Evolutionary conservation across 495 filamentous ascomycete species (phyloP).

Genomic region (Articulospora tetracladia): DNA sequence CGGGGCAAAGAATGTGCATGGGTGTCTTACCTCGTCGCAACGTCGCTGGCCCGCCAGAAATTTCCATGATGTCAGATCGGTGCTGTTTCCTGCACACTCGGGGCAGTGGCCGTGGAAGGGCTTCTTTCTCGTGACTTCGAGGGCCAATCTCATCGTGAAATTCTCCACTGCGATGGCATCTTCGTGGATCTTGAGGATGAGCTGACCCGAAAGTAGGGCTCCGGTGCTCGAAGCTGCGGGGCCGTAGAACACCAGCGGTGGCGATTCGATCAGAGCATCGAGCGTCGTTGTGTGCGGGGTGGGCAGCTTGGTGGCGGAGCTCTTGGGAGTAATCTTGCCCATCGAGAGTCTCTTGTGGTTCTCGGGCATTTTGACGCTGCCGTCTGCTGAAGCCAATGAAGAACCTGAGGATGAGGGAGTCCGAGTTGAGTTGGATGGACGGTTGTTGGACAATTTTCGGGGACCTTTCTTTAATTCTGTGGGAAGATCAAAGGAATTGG

Average conservation of each 20-base stretch:
- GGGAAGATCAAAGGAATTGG: constrained; percentile 26
- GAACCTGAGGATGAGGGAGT: constrained; percentile 22
- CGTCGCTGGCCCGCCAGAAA: constrained; percentile 64
- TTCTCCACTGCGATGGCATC: constrained; percentile 59
- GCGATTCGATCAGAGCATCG: constrained; percentile 80
- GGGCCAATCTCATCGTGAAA: constrained; percentile 65
- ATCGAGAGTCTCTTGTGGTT: constrained; percentile 41
- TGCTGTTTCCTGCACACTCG: constrained; percentile 65
- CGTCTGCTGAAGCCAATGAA: constrained; percentile 18
- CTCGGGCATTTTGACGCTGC: constrained; percentile 32
- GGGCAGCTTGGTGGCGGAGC: constrained; percentile 28
- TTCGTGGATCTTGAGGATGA: constrained; percentile 68
- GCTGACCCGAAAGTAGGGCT: constrained; percentile 80
- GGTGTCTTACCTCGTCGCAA: constrained; percentile 52
- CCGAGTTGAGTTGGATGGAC: constrained; percentile 19
- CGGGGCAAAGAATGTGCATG: neutral
- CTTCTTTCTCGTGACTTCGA: constrained; percentile 67
- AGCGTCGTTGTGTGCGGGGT: constrained; percentile 48
- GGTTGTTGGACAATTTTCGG: constrained; percentile 14
- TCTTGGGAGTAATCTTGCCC: constrained; percentile 40
- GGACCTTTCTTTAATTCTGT: constrained; percentile 23
- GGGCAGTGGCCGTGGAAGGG: constrained; percentile 74
- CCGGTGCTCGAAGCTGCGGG: constrained; percentile 71
- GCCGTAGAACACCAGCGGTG: constrained; percentile 83
- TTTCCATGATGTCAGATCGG: constrained; percentile 72